Base-by-base conservation (phyloP, 768 basidiomycete genomes). In the Ephemerocybe angulata region DNA sequence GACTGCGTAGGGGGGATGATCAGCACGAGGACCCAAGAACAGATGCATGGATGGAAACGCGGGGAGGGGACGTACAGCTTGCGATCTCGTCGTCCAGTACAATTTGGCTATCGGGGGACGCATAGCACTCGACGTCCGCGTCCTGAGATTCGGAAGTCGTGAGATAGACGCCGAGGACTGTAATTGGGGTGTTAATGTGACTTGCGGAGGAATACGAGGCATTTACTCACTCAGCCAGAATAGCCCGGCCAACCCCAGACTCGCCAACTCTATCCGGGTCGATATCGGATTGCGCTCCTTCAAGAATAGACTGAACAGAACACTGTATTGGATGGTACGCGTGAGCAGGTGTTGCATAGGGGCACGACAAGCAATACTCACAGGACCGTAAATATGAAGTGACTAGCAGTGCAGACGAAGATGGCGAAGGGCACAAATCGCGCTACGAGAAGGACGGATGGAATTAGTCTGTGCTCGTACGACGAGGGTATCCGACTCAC, bases 341-440 rank as follows among this genome's bases (percentile, higher is more conserved):
- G n/a, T 27, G 44, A 33, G 17, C 24, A n/a, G 25, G 24, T 6
- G 22, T 47, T 4, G 43, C 3, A 35, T 8, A 38, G 42, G 38
- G 27, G 38, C 17, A 35, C 52, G 25, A 40, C 13, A 42, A 33
- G 24, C 53, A 15, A 46, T 28, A 76, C 85, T 64, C 60, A 89
- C 88, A 93, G 78, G 53, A 81, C 70, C 38, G 82, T 60, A 49
- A 90, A 78, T 61, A 90, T 81, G 59, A 88, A 68, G 65, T 91
- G 65, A 64, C 86, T 89, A 33, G 80, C 81, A 38, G 78, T 77
- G 63, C 85, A 88, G 41, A 90, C 88, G 61, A 92, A 92, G 65
- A 93, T 80, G 51, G 90, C 86, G 65, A 90, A 88, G 17, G 90
- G 90, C 35, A 93, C 85, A 66, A 92, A 93, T 73, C 86, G 89